Evolutionary conservation across 2,329 filamentous ascomycete genomes (phyloP), one percentile per base, ranked within the genome.

Genomic region (Arthrocladium fulminans): DNA sequence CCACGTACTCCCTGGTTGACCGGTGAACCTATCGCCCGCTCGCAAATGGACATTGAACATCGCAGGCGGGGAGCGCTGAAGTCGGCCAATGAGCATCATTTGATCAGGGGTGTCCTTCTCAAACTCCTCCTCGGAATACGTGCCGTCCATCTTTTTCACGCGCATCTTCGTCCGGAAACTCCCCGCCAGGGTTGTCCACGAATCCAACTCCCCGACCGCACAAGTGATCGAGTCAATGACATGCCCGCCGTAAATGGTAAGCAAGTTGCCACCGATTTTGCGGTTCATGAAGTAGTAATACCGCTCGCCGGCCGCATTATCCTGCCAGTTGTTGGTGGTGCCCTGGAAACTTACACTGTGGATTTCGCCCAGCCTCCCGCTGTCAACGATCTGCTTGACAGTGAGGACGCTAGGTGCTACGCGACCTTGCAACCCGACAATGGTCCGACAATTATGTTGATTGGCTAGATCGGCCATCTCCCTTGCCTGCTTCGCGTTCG

Each of bases 381-480:
- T 59, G 1, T 58, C 59, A 5, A 81, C 44, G 1, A 79, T 32
- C 10, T 70, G 62, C 23, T 65, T 67, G 2, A 80, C 25, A 54
- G 70, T 74, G 1, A 62, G 51, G 2, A 73, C 58, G 0, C 69
- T 53, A 0, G 77, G 75, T 0, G 71, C 61, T 6, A 73, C 56
- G 0, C 70, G 64, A 0, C 73, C 75, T 56, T 81, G 78, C 1
- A 79, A 49, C 0, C 74, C 75, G 0, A 80, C 68, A 2, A 77
- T 60, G 2, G 67, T 71, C 25, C 61, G 62, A 2, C 60, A 59
- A 1, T 68, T 61, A 4, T 63, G 63, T 20, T 63, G 45, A 2
- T 51, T 56, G 0, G 65, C 70, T 1, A 67, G 49, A 0, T 58
- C 58, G 0, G 63, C 63, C 48, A 81, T 60, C 37, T 73, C 69